Base-by-base conservation (phyloP, 2,329 filamentous ascomycete genomes). In the Aspergillus chevalieri region DNA sequence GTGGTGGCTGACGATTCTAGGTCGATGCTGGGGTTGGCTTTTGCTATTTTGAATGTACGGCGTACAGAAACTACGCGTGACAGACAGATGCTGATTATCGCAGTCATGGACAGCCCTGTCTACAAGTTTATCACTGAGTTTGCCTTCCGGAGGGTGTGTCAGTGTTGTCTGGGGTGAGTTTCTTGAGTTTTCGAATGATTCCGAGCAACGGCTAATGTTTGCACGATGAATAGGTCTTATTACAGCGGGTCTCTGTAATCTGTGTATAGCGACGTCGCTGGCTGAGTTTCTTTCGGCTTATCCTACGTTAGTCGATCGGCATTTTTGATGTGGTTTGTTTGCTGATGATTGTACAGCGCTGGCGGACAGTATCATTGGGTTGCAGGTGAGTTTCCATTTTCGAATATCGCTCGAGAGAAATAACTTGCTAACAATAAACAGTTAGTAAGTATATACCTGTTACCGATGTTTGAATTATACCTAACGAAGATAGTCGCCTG, bases 311-410 rank as follows among this genome's bases (percentile, higher is more conserved):
- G 63, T 57, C 6, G 10, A 30, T 15, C 28, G 28, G 28, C n/a
- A 14, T 7, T 21, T 15, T 6, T 22, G 5, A 8, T 7, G n/a
- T 8, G 10, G n/a, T 21, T 6, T 1, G 10, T 12, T 12, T 47
- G 8, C 44, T 36, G 22, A 43, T 17, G 7, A 10, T 19, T 19
- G 2, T 30, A 10, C 43, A 66, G 63, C 1, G 78, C 78, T 1
- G 79, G 78, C 51, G 82, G 79, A 6, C 78, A 84, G 61, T 87
- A 88, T 60, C 83, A 88, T 63, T 88, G 84, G 85, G 85, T 84
- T 2, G 83, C 84, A 46, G 73, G 69, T 63, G 61, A 54, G 61
- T 62, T 43, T 24, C 22, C 24, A n/a, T 38, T 17, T 15, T 24
- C 21, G 5, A 39, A 17, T 33, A 7, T 28, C 19, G 15, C 42